These are phyloP conservation scores for Volvox reticuliferus DNA, from an alignment of 139 green algal genomes.

Conservation along the genomic window DNA sequence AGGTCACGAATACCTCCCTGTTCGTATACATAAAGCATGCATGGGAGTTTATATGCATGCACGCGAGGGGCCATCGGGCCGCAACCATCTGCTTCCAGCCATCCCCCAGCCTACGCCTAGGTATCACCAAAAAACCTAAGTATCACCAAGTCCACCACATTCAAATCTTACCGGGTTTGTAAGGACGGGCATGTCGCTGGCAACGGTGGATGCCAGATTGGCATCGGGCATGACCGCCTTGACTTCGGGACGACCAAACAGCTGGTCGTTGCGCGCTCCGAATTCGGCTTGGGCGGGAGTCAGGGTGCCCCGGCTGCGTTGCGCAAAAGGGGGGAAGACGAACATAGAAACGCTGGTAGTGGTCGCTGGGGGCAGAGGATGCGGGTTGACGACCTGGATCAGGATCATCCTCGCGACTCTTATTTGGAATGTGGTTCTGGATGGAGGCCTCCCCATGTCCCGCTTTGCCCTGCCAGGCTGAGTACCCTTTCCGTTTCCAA, in stretches of 20 bases:
- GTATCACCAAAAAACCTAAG: no score
- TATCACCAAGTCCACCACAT: not conserved
- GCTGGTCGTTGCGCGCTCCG: slow-evolving; percentile 19
- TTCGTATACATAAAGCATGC: no score
- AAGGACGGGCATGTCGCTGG: slow-evolving; percentile 2
- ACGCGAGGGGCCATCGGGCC: not conserved
- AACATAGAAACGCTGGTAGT: not conserved
- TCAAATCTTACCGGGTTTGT: slow-evolving; percentile 26
- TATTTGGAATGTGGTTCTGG: no score
- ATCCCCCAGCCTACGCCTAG: no score
- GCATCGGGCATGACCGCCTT: slow-evolving; percentile 11
- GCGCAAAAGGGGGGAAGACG: not conserved
- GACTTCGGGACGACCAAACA: slow-evolving; percentile 7
- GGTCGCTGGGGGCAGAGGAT: no score
- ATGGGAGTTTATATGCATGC: no score
- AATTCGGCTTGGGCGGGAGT: slow-evolving; percentile 30
- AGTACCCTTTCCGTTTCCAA: no score
- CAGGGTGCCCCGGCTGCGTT: slow-evolving; percentile 1
- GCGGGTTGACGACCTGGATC: no score
- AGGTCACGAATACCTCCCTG: no score
- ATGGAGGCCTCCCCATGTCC: no score
- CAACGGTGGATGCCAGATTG: slow-evolving; percentile 1
- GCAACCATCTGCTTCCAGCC: not conserved
- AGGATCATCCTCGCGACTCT: no score
- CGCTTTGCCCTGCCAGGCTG: no score